Conservation (phyloP, 2,329 filamentous ascomycete genomes). For the Aspergillus sp. region DNA sequence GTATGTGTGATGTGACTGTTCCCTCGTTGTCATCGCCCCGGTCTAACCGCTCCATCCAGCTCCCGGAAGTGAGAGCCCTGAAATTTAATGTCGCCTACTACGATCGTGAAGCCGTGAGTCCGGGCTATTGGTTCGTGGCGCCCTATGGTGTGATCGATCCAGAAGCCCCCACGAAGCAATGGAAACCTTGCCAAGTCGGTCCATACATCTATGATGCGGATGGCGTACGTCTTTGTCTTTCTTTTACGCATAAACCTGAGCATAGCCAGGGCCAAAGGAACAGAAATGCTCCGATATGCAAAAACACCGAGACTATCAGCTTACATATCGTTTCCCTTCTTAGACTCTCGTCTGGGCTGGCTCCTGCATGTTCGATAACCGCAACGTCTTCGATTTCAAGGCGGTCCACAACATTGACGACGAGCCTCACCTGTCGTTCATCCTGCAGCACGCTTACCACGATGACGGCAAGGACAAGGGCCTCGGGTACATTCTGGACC, state of each 20-base stretch:
- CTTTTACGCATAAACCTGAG: background rate
- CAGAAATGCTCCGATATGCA: too few relatives aligned
- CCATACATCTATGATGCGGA: slow-evolving; percentile 52
- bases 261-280: too few relatives aligned
- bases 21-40: background rate
- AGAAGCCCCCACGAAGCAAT: slow-evolving; percentile 24
- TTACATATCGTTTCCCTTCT: slow-evolving; percentile 8
- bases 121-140: slow-evolving; percentile 51
- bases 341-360: slow-evolving; percentile 48
- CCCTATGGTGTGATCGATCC: slow-evolving; percentile 37
- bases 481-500: slow-evolving; percentile 49
- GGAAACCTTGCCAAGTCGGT: slow-evolving; percentile 45
- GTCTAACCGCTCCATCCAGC: slow-evolving; percentile 14
- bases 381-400: slow-evolving; percentile 48
- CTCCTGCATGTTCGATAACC: slow-evolving; percentile 47
- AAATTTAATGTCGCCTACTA: slow-evolving; percentile 29
- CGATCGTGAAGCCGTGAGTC: slow-evolving; percentile 28
- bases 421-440: slow-evolving; percentile 49
- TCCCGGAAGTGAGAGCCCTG: slow-evolving; percentile 23
- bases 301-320: background rate
- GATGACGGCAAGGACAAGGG: slow-evolving; percentile 42
- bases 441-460: slow-evolving; percentile 29
- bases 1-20: slow-evolving; percentile 15
- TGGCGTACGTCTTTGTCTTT: slow-evolving; percentile 34
- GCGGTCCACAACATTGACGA: slow-evolving; percentile 46